Evolutionary conservation across 495 filamentous ascomycete species (phyloP), one percentile per base, ranked within the genome.

Genomic region (Glutinoglossum americanum): DNA sequence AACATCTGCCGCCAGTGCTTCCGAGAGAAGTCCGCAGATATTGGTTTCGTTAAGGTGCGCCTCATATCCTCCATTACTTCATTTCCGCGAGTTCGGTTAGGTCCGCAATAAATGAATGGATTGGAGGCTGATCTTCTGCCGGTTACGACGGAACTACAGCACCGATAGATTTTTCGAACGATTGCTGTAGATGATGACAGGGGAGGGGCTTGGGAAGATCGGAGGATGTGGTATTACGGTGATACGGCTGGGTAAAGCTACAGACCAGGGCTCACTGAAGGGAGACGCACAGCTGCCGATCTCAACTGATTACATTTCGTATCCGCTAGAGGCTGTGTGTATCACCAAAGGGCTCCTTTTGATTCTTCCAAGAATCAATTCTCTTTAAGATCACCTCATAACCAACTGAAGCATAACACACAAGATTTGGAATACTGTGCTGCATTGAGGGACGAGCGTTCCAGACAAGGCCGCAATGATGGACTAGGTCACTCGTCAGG

Each of bases 1-100:
- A 89, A 96, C 76, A 90, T 97, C 80, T 96, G 90, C 84, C 85
- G 89, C 80, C 89, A 98, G 76, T 97, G 92, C 83, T 98, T 98
- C 81, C 77, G 92, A 69, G 92, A 98, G 82, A 96, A 97, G 81
- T 76, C 81, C 63, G 66, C 76, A 69, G 90, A 96, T 72, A 95
- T 98, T 73, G 92, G 92, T 66, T 98, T 98, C 80, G 76, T 82
- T 75, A 97, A 98, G 89, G 90, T 90, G 77, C 72, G 78, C 69
- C 41, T 21, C n/a, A 25, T 19, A 19, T 3, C n/a, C 11, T 28
- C 28, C 8, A 23, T n/a, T 9, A 23, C 8, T 9, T 6, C n/a
- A n/a, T 23, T 3, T 39, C 15, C 6, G 9, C 9, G n/a, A 25
- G 10, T 49, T 8, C 2, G 6, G 47, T 23, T 49, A 1, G 19